Conservation (phyloP, 768 basidiomycete species). For the Mycena crocata region DNA sequence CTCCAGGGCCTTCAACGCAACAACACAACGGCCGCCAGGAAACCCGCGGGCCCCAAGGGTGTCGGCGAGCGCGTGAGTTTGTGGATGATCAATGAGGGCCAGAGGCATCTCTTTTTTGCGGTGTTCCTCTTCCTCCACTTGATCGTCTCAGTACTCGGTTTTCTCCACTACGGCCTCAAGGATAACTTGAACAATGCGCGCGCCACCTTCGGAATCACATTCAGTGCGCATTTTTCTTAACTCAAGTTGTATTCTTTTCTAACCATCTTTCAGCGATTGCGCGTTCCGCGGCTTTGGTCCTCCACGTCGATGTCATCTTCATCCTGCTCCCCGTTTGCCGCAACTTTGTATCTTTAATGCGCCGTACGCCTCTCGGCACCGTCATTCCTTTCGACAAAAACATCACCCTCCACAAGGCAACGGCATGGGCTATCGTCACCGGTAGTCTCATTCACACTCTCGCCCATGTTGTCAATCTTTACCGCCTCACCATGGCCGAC, state of each 20-base stretch:
- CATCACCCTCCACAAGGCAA: constrained; percentile 91
- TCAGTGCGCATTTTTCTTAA: constrained; percentile 48
- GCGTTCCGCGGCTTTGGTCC: constrained; percentile 87
- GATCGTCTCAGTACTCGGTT: constrained; percentile 68
- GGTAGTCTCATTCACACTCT: constrained; percentile 82
- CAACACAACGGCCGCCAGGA: constrained; percentile 42
- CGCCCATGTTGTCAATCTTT: constrained; percentile 91
- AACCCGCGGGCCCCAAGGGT: constrained; percentile 48
- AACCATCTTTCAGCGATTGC: constrained; percentile 72
- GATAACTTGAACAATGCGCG: constrained; percentile 69
- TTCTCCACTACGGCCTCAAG: constrained; percentile 68
- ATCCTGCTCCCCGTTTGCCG: constrained; percentile 96
- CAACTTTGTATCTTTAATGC: constrained; percentile 91
- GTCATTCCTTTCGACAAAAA: constrained; percentile 96
- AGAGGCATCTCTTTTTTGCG: constrained; percentile 67
- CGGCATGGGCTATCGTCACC: constrained; percentile 90
- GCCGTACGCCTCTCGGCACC: constrained; percentile 86
- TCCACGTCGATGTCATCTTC: constrained; percentile 93
- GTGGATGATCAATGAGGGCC: constrained; percentile 82
- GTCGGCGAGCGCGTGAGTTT: constrained; percentile 42
- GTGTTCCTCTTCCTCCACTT: constrained; percentile 72
- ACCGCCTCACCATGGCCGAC: constrained; percentile 69
- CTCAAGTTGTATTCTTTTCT: neutral
- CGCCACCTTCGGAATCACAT: constrained; percentile 67
- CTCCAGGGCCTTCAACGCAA: constrained; percentile 71